Percentiles rank a stretch among this genome's conserved stretches.
These are phyloP conservation scores for barrel medic (Medicago truncatula) DNA, from an alignment of 306 rosid genomes.

Conservation along the genomic window MtrunA17r5.0-ANR NC_053042.1:53437001-53437500, in stretches of 20 bases:
- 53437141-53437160: constrained; percentile 19
- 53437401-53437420: constrained; percentile 25
- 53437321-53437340: constrained; percentile 18
- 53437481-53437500: constrained; percentile 2
- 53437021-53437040: constrained; percentile 58
- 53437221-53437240: neutral
- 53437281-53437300: constrained; percentile 19
- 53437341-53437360: constrained; percentile 18
- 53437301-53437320: constrained; percentile 4
- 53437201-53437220: neutral
- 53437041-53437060: constrained; percentile 38
- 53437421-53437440: constrained; percentile 10
- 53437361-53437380: constrained; percentile 19
- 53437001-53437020: constrained; percentile 97
- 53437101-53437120: constrained; percentile 29
- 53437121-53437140: neutral
- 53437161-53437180: neutral
- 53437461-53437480: constrained; percentile 11
- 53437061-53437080: constrained; percentile 17
- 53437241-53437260: constrained; percentile 33
- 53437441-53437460: constrained; percentile 21
- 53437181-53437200: constrained; percentile 25
- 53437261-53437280: neutral
- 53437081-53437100: constrained; percentile 32
- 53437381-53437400: constrained; percentile 36